These are phyloP conservation scores for Pseudoneurospora amorphoporcata DNA, from an alignment of 495 filamentous ascomycete species.

Conservation along the genomic window DNA sequence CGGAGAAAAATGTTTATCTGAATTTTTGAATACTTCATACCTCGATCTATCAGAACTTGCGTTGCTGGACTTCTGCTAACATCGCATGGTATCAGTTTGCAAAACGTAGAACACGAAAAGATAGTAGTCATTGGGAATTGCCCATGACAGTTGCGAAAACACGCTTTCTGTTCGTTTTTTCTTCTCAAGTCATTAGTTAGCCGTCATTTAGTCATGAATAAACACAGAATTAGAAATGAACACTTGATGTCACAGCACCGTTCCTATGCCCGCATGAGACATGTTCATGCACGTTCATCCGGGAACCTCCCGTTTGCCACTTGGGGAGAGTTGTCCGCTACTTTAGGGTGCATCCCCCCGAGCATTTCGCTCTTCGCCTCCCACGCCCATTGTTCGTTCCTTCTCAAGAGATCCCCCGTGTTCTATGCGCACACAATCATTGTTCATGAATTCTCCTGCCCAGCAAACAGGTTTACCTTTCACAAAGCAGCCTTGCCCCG, in stretches of 20 bases:
- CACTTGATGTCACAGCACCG: background rate
- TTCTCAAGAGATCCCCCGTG: background rate
- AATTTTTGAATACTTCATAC: background rate
- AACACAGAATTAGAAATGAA: background rate
- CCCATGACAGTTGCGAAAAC: background rate
- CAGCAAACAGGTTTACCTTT: too few relatives aligned
- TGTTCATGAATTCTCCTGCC: background rate
- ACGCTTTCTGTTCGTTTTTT: background rate
- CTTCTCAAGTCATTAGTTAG: background rate
- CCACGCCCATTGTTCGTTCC: background rate
- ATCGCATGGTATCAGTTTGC: background rate
- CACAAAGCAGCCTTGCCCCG: background rate
- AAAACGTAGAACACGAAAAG: background rate
- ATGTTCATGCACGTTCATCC: background rate
- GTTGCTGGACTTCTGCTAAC: background rate
- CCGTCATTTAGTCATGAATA: background rate
- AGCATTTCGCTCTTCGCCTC: background rate
- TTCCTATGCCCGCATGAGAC: background rate
- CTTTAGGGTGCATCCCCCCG: background rate
- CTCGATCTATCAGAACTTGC: background rate
- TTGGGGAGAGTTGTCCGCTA: background rate
- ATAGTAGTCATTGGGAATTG: background rate
- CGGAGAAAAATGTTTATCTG: slow-evolving; percentile 13
- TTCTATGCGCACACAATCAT: background rate
- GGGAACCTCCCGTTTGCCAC: background rate